Conservation (phyloP, 75 land plant species). For the Pinus tabuliformis region DNA sequence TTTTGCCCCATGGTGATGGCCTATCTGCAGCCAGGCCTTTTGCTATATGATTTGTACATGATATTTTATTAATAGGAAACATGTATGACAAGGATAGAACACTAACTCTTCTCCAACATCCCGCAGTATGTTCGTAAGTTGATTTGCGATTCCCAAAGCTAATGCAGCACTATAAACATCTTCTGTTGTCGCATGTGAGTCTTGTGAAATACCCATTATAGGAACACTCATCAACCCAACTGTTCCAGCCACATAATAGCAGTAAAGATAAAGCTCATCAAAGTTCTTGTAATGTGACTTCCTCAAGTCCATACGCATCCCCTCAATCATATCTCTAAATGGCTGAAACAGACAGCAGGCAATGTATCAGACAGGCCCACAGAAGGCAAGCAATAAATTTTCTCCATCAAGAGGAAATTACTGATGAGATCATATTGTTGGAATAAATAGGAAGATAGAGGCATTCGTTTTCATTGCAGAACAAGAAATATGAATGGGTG, state of each 20-base stretch:
- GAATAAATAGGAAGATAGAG: background rate
- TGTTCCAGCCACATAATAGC: conserved; percentile 83
- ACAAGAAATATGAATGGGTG: background rate
- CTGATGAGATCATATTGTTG: background rate
- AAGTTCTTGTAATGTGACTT: conserved; percentile 66
- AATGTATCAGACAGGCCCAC: background rate
- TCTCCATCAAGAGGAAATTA: background rate
- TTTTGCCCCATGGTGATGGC: no score
- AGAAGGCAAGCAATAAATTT: background rate
- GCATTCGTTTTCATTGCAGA: background rate
- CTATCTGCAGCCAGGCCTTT: no score
- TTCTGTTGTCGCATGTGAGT: conserved; percentile 34
- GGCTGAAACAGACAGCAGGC: conserved; percentile 33
- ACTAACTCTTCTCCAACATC: conserved; percentile 84
- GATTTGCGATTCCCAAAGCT: conserved; percentile 76
- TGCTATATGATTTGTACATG: no score
- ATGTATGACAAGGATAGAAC: no score
- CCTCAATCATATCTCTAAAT: conserved; percentile 77
- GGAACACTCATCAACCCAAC: conserved; percentile 85
- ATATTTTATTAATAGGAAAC: no score
- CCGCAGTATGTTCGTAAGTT: conserved; percentile 72
- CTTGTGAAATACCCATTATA: conserved; percentile 62
- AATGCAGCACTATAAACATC: conserved; percentile 69
- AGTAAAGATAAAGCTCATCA: conserved; percentile 76
- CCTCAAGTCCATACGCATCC: conserved; percentile 68